Evolutionary conservation across 192 early-diverging fungal species (phyloP), one percentile per base, ranked within the genome.

Genomic region (Podila horticola): DNA sequence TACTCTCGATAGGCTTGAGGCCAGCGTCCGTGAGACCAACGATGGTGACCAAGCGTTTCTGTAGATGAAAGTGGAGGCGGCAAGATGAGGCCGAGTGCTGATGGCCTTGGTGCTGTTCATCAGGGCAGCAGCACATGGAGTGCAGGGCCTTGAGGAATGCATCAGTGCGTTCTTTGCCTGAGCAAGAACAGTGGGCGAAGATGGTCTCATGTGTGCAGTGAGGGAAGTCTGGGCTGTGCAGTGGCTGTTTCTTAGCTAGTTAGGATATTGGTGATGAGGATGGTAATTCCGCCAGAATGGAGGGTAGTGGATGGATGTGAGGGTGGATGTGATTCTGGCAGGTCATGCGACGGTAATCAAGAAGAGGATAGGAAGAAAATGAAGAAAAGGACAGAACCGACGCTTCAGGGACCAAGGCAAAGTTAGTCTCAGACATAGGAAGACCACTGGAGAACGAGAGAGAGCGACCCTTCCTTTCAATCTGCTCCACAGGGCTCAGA

Each of bases 281-380:
- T 55, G 52, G 3, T n/a, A 22, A 2, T n/a, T 9, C 20, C 24
- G 22, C 52, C 52, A n/a, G 24, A 55, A 2, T 26, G 52, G 52
- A 11, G 24, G 20, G 24, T 55, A 17, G 20, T n/a, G n/a, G 52
- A 55, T 55, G 52, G 24, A 55, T 55, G 52, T 24, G 6, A 17
- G 52, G 52, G 52, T 55, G 52, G 52, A 55, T 55, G 52, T n/a
- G 52, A 55, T 55, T 22, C 52, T 55, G 52, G 52, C 52, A 24
- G 52, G 24, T 55, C 52, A 55, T 55, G 41, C 41, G 41, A 45
- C 41, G 41, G 41, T 45, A 13, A 45, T 45, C 13, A 17, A 45
- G 41, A 55, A 52, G 51, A 51, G 6, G 17, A 52, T 1, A 55
- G 24, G 52, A 55, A n/a, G 24, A 55, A 24, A 26, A 55, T 6